phyloP scores from a whole-genome alignment of 139 green algal species.

The Tetradesmus lagerheimii region DNA sequence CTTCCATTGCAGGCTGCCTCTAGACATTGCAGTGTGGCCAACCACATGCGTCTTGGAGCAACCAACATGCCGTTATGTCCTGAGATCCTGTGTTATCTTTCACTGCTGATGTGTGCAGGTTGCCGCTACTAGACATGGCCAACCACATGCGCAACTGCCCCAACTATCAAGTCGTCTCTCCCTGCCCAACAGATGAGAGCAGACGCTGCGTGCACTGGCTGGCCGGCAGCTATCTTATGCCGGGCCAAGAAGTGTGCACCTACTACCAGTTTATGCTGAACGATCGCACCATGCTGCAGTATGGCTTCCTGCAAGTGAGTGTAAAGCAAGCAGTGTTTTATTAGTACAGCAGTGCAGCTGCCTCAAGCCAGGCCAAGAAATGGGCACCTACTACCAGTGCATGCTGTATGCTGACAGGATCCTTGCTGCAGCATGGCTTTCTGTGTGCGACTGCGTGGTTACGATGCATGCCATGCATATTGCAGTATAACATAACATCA shows the following conservation, averaged over 20 bases:
- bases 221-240: neutral
- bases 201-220: neutral
- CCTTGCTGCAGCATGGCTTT: neutral
- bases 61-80: too few species aligned
- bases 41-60: too few species aligned
- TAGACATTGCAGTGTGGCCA: too few species aligned
- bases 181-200: neutral
- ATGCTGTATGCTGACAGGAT: neutral
- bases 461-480: too few species aligned
- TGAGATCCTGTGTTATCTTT: too few species aligned
- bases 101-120: neutral
- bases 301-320: neutral
- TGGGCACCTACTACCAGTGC: neutral
- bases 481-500: too few species aligned
- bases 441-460: neutral
- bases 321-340: too few species aligned
- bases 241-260: constrained; percentile 8
- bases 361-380: neutral
- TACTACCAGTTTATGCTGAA: constrained; percentile 10
- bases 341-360: neutral
- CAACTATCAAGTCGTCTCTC: neutral
- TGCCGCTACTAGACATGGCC: neutral
- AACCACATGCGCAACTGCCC: neutral
- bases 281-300: constrained; percentile 6
- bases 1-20: too few species aligned